A percentile compares a stretch with the other conserved stretches of the same genome.
phyloP scores from a whole-genome alignment of 2,329 filamentous ascomycete species.

The Aureobasidium leucospermi region DNA sequence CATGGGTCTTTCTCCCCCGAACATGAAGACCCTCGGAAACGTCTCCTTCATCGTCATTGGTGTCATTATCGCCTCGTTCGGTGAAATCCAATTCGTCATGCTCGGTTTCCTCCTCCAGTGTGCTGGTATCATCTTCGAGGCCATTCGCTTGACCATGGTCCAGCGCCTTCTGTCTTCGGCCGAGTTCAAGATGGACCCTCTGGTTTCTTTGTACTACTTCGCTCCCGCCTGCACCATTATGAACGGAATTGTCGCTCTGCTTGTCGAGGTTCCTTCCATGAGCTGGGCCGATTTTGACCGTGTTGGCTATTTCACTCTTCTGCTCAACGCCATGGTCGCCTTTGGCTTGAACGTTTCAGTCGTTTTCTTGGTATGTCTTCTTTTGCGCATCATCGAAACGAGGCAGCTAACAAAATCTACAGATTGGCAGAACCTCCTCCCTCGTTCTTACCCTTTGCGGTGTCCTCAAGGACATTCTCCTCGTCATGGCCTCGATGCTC shows the following conservation, averaged over 20 bases:
- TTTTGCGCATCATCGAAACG: background rate
- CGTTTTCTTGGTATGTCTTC: constrained; percentile 67
- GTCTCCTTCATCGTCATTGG: constrained; percentile 92
- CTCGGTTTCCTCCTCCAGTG: constrained; percentile 73
- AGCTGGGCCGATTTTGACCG: constrained; percentile 63
- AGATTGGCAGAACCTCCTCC: constrained; percentile 84
- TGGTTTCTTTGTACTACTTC: constrained; percentile 86
- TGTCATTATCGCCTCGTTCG: constrained; percentile 88
- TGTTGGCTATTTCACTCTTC: constrained; percentile 64
- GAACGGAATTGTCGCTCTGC: constrained; percentile 66
- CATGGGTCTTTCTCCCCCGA: constrained; percentile 76
- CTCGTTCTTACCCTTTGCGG: constrained; percentile 81
- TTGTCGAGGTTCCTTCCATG: constrained; percentile 66
- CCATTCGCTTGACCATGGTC: constrained; percentile 75
- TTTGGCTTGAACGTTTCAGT: constrained; percentile 80
- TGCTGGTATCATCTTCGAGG: constrained; percentile 72
- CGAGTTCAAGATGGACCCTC: constrained; percentile 87
- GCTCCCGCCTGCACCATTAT: constrained; percentile 76
- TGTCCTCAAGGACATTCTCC: constrained; percentile 81
- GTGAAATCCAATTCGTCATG: constrained; percentile 89
- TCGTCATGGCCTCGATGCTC: constrained; percentile 70
- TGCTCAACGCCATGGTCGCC: constrained; percentile 69
- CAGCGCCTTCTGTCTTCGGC: constrained; percentile 72
- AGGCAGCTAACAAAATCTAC: background rate
- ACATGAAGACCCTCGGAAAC: constrained; percentile 81